Evolutionary conservation across 225 moss, liverwort and hornwort species (phyloP), one percentile per base, ranked within the genome.

Genomic region (Thuidium tamariscinum): DNA sequence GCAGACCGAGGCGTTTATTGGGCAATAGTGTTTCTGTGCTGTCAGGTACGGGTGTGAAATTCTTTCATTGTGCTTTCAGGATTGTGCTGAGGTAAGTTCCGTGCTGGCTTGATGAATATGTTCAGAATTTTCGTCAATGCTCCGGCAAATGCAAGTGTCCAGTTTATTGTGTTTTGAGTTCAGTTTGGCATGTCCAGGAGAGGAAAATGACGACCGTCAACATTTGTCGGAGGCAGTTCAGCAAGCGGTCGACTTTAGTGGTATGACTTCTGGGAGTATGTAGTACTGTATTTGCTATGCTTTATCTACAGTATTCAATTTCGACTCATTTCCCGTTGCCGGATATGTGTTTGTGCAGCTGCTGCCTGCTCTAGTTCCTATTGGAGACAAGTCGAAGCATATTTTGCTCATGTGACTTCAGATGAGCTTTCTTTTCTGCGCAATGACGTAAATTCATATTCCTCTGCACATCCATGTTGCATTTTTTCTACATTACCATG

Each of bases 121-220:
- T 37, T 62, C 34, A 62, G 57, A 85, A 65, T 81, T 57, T 57
- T 71, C 65, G 74, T 74, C 67, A 74, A 44, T 75, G 20, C 66
- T 67, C 76, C 37, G 49, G 60, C 32, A 37, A 77, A 68, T 77
- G 68, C 77, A 49, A 81, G 54, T 81, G 54, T 74, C 73, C 25
- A 80, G 49, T 60, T 66, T 63, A 41, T 77, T 52, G 70, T 88
- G 41, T 63, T 78, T 79, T 83, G 88, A 88, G 54, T 63, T 76
- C 42, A 74, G 49, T 81, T 73, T 88, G 81, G 88, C 57, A 85
- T 83, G 65, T 86, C 39, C 63, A 97, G 97, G 94, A 85, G 97
- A 97, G 89, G 95, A 93, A 41, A 95, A 97, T 89, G 97, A 95
- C 78, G 95, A 95, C 55, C 93, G 91, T 62, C 95, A 93, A 56